phyloP scores from a whole-genome alignment of 306 rosid species.

The Chamaecrista fasciculata region DNA sequence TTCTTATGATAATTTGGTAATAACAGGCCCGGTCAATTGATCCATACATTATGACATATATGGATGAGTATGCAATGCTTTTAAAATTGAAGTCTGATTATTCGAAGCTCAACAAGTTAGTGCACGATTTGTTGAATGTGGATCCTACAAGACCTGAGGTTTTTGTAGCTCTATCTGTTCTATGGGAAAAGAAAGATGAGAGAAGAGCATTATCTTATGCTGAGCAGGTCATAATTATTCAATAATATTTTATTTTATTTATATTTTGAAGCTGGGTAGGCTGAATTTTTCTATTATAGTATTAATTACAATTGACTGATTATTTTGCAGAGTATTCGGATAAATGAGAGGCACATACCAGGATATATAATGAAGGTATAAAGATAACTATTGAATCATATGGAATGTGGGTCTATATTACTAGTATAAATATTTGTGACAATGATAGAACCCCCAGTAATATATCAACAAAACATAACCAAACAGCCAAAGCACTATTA shows the following conservation, averaged over 20 bases:
- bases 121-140: conserved; percentile 78
- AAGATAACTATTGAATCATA: conserved; percentile 19
- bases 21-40: conserved; percentile 86
- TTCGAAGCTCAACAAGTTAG: conserved; percentile 84
- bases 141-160: conserved; percentile 97
- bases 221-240: conserved; percentile 64
- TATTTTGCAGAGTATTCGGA: conserved; percentile 73
- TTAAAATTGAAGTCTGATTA: conserved; percentile 83
- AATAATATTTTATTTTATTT: conserved; percentile 19
- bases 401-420: conserved; percentile 10
- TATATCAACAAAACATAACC: no score
- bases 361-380: conserved; percentile 93
- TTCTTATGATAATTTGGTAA: conserved; percentile 33
- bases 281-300: conserved; percentile 25
- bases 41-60: conserved; percentile 81
- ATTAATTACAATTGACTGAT: conserved; percentile 34
- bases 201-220: conserved; percentile 90
- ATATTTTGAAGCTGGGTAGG: conserved; percentile 22
- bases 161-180: conserved; percentile 87
- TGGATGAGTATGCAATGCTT: conserved; percentile 99
- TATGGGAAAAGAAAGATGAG: conserved; percentile 95
- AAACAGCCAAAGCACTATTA: no score
- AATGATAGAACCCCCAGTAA: no score
- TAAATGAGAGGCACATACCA: conserved; percentile 89
- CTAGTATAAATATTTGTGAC: no score